Conservation (phyloP, 768 basidiomycete genomes). For the Thelephora aurantiotincta region DNA sequence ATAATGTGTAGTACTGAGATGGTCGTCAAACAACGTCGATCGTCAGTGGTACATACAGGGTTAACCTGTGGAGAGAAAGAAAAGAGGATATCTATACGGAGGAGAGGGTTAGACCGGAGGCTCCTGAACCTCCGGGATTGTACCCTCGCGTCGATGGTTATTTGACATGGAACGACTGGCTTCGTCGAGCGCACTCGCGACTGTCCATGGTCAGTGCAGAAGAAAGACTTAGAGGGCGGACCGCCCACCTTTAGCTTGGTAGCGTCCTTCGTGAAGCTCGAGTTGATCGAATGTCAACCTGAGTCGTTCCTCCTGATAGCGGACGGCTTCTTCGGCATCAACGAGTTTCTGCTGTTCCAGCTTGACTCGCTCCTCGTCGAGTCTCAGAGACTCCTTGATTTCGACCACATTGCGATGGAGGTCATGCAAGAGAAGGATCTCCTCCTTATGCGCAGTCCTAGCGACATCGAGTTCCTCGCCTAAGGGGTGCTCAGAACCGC, state of each 20-base stretch:
- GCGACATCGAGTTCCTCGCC: slow-evolving; percentile 47
- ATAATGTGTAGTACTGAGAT: no score
- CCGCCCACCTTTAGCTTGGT: slow-evolving; percentile 25
- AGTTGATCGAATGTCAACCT: slow-evolving; percentile 23
- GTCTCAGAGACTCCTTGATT: slow-evolving; percentile 23
- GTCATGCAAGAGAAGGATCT: slow-evolving; percentile 43
- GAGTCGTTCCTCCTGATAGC: slow-evolving; percentile 26
- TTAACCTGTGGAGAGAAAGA: no score
- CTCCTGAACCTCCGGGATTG: no score
- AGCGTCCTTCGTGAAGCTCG: slow-evolving; percentile 25
- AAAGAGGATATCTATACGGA: no score
- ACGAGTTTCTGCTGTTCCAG: slow-evolving; percentile 26
- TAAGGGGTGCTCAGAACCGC: slow-evolving; percentile 12
- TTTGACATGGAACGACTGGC: no score
- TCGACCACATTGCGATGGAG: slow-evolving; percentile 39
- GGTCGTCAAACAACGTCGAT: no score
- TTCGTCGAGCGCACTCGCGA: no score
- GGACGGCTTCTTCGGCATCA: slow-evolving; percentile 25
- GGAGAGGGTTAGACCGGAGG: no score
- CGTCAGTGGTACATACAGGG: no score
- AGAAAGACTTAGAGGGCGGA: not conserved
- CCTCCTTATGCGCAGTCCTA: slow-evolving; percentile 42
- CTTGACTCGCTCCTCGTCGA: slow-evolving; percentile 23
- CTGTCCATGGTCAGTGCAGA: no score
- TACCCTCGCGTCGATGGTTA: no score